These are phyloP conservation scores for Clathrus columnatus DNA, from an alignment of 768 basidiomycete species.

Conservation along the genomic window DNA sequence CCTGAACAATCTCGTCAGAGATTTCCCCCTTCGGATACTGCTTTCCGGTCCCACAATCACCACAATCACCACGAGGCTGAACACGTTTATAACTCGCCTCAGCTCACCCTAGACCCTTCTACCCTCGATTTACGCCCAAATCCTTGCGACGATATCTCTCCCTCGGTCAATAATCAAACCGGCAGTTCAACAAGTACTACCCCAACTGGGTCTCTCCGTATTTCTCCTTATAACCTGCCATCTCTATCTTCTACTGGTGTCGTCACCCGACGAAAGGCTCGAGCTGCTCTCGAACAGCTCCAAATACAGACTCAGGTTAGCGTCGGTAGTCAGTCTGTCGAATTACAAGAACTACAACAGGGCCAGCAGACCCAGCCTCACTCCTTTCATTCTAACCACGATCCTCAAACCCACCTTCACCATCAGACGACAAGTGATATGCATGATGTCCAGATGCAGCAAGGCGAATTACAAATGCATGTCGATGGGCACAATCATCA, in stretches of 20 bases:
- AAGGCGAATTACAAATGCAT: constrained; percentile 5
- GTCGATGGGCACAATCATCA: constrained; percentile 2
- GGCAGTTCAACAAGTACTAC: background rate
- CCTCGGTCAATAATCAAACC: constrained; percentile 2
- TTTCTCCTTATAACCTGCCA: constrained; percentile 7
- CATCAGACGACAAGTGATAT: constrained; percentile 8
- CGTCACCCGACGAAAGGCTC: constrained; percentile 4
- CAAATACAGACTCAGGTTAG: constrained; percentile 6
- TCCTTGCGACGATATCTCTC: constrained; percentile 1
- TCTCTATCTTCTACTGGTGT: constrained; percentile 7
- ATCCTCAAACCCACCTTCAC: background rate
- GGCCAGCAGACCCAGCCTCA: background rate
- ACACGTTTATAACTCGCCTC: constrained; percentile 12
- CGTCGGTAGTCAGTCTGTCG: background rate
- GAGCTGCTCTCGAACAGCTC: constrained; percentile 6
- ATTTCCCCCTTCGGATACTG: background rate
- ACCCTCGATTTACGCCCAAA: constrained; percentile 10
- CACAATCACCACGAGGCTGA: constrained; percentile 6
- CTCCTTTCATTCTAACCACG: background rate
- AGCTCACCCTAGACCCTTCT: constrained; percentile 11
- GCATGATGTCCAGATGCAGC: constrained; percentile 8
- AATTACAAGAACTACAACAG: background rate
- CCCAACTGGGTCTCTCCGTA: constrained; percentile 8
- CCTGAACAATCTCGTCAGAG: background rate
- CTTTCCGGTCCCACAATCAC: constrained; percentile 8